These are phyloP conservation scores for Colletotrichum cordylinicola DNA, from an alignment of 2,329 filamentous ascomycete genomes.

Conservation along the genomic window DNA sequence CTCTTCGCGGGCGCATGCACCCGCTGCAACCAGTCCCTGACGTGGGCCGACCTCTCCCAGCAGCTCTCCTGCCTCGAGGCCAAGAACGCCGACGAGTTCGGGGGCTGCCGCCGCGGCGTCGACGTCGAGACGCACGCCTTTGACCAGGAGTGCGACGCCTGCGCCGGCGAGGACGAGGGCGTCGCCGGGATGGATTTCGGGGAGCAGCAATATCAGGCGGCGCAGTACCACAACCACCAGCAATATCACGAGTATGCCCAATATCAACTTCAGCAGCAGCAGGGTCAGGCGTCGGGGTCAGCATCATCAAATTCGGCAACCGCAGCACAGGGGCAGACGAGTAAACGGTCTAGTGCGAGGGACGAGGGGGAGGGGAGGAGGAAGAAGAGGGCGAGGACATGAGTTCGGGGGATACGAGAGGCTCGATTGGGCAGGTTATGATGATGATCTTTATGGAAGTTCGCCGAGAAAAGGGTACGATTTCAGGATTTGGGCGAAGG, in stretches of 20 bases:
- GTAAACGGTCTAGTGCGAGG: neutral
- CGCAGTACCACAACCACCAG: neutral
- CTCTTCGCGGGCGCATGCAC: conserved; percentile 50
- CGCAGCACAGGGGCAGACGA: neutral
- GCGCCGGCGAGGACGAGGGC: conserved; percentile 46
- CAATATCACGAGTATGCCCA: neutral
- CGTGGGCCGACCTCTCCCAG: conserved; percentile 51
- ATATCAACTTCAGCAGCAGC: neutral
- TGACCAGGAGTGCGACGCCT: conserved; percentile 53
- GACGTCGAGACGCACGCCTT: conserved; percentile 48
- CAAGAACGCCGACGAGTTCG: conserved; percentile 53
- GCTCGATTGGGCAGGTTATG: neutral
- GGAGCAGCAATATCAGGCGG: neutral
- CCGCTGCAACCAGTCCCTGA: conserved; percentile 43
- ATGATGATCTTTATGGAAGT: neutral
- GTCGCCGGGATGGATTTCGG: conserved; percentile 45
- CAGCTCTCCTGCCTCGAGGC: conserved; percentile 54
- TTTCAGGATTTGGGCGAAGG: neutral
- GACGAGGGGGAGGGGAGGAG: neutral
- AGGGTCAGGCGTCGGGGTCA: neutral
- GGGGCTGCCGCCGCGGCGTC: conserved; percentile 46
- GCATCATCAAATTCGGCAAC: neutral
- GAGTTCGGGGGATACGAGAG: neutral
- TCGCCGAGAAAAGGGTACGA: neutral
- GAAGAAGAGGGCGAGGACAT: conserved; percentile 17